phyloP scores from a whole-genome alignment of 371 early-diverging fungal species.

The Rhizopus arrhizus region DNA sequence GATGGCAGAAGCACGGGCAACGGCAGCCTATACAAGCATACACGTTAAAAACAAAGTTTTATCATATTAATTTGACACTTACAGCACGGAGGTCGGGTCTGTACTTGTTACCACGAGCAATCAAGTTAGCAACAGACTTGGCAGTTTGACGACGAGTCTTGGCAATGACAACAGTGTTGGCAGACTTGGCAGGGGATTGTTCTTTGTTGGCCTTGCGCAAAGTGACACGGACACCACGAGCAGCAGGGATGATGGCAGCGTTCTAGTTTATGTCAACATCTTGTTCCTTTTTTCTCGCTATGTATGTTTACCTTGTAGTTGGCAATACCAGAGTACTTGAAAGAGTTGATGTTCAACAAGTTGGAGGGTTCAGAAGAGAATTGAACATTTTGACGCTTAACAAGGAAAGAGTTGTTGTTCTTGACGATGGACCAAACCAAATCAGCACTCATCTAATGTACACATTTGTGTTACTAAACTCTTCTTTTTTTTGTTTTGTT shows the following conservation, averaged over 20 bases:
- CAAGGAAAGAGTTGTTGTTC: conserved; percentile 85
- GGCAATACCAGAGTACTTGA: conserved; percentile 87
- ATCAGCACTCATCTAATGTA: conserved; percentile 65
- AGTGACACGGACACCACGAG: conserved; percentile 69
- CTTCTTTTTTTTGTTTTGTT: not conserved
- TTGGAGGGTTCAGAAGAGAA: conserved; percentile 84
- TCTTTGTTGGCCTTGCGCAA: conserved; percentile 65
- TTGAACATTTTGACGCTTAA: conserved; percentile 83
- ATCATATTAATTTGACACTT: conserved; percentile 13
- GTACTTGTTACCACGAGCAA: conserved; percentile 62
- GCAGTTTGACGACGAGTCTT: conserved; percentile 71
- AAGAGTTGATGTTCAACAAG: conserved; percentile 82
- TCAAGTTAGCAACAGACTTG: conserved; percentile 71
- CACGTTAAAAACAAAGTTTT: not conserved
- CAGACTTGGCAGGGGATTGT: conserved; percentile 60
- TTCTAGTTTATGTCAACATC: conserved; percentile 42
- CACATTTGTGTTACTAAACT: conserved; percentile 1
- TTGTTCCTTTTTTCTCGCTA: not conserved
- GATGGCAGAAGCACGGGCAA: conserved; percentile 81
- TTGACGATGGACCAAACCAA: conserved; percentile 84
- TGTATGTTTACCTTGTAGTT: conserved; percentile 65
- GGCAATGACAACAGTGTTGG: conserved; percentile 62
- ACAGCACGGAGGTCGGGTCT: conserved; percentile 81
- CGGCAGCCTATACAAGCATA: conserved; percentile 63
- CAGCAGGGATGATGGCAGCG: conserved; percentile 63